Conservation (phyloP, 305 asterid genomes). For the Fraxinus floribunda region DNA sequence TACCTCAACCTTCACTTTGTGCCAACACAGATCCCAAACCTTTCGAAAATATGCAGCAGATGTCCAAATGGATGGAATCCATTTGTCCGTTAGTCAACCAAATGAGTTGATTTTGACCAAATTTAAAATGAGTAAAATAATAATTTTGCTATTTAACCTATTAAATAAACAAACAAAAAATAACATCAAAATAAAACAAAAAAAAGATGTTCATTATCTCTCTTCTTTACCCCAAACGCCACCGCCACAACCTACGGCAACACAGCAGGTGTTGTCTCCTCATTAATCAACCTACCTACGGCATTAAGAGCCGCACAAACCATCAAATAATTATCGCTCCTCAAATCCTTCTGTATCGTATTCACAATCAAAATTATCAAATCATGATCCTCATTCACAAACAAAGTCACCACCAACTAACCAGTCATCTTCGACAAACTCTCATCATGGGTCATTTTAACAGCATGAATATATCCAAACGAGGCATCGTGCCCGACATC, state of each 20-base stretch:
- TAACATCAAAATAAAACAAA: too few species aligned
- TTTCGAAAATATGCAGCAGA: too few species aligned
- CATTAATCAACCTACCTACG: slow-evolving; percentile 85
- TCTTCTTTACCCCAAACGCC: too few species aligned
- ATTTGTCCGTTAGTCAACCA: too few species aligned
- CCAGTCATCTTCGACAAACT: slow-evolving; percentile 70
- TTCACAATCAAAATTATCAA: slow-evolving; percentile 90
- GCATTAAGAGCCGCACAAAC: slow-evolving; percentile 69
- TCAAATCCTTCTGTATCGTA: slow-evolving; percentile 97
- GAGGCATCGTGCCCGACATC: slow-evolving; percentile 96
- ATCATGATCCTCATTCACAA: slow-evolving; percentile 92
- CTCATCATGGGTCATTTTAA: slow-evolving; percentile 57
- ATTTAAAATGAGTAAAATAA: too few species aligned
- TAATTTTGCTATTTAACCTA: too few species aligned
- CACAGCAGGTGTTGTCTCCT: slow-evolving; percentile 97
- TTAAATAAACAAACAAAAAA: too few species aligned
- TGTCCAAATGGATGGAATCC: too few species aligned
- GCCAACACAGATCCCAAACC: too few species aligned
- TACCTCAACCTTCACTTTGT: too few species aligned
- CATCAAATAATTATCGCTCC: slow-evolving; percentile 63
- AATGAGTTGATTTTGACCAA: too few species aligned
- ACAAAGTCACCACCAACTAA: slow-evolving; percentile 84
- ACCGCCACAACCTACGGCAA: slow-evolving; percentile 77
- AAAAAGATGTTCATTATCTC: too few species aligned
- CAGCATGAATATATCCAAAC: slow-evolving; percentile 90